Conservation (phyloP, 495 filamentous ascomycete species). For the Aspergillus campestris region DNA sequence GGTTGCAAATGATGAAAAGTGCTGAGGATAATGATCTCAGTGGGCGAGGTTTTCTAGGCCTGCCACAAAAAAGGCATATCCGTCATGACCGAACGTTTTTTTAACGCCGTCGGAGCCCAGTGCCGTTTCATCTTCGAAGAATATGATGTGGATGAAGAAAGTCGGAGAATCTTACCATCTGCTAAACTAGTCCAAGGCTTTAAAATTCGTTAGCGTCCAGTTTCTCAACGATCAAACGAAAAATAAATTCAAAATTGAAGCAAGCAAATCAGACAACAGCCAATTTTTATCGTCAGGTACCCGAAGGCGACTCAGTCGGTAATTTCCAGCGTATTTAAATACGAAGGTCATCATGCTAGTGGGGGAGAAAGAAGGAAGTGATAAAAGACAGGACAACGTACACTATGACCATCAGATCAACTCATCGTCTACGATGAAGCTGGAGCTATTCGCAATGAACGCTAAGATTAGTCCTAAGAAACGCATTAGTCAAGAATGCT, state of each 20-base stretch:
- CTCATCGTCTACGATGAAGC: background rate
- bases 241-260: constrained; percentile 5
- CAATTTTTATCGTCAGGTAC: constrained; percentile 78
- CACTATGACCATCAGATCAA: constrained; percentile 9
- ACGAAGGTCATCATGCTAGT: constrained; percentile 68
- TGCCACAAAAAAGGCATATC: constrained; percentile 91
- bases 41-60: constrained; percentile 99
- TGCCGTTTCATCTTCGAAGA: constrained; percentile 90
- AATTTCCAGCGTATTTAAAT: constrained; percentile 98
- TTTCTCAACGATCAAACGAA: background rate
- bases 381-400: constrained; percentile 15
- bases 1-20: constrained; percentile 12
- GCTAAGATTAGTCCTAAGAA: constrained; percentile 3
- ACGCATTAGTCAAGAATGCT: too few species aligned
- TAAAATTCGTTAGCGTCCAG: background rate
- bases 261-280: constrained; percentile 68
- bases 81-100: constrained; percentile 55
- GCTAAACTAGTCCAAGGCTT: background rate
- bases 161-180: constrained; percentile 24
- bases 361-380: background rate
- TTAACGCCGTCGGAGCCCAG: constrained; percentile 89
- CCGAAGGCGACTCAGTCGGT: constrained; percentile 78
- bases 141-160: constrained; percentile 7
- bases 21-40: constrained; percentile 54
- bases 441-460: background rate